phyloP scores from a whole-genome alignment of 2,329 filamentous ascomycete species.

The Xenoacremonium recifei region DNA sequence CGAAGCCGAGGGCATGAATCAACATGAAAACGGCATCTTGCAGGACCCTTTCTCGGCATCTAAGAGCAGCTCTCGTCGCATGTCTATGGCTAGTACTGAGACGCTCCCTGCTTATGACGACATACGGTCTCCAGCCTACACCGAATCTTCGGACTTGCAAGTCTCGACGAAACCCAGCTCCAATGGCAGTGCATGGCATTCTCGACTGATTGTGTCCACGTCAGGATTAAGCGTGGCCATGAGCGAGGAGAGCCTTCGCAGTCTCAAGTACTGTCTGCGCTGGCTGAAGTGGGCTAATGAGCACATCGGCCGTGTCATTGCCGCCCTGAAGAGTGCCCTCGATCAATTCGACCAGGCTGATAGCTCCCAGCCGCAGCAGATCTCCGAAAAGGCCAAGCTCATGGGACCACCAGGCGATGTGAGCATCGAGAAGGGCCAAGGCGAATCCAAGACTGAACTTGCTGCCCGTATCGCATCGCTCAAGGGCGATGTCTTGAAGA shows the following conservation, averaged over 20 bases:
- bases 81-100: conserved; percentile 69
- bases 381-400: conserved; percentile 8
- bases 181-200: conserved; percentile 62
- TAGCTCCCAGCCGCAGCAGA: conserved; percentile 8
- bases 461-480: conserved; percentile 65
- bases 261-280: conserved; percentile 78
- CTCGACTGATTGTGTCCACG: conserved; percentile 82
- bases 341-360: conserved; percentile 73
- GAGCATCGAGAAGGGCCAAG: conserved; percentile 13
- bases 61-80: conserved; percentile 44
- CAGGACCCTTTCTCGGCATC: conserved; percentile 28
- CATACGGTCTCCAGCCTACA: conserved; percentile 70
- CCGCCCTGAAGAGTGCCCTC: conserved; percentile 70
- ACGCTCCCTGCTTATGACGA: conserved; percentile 83
- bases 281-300: conserved; percentile 81
- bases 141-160: conserved; percentile 49
- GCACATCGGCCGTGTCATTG: conserved; percentile 74
- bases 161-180: conserved; percentile 26
- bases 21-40: conserved; percentile 12
- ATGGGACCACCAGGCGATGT: conserved; percentile 6
- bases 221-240: conserved; percentile 89
- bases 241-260: conserved; percentile 82
- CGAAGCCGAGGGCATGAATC: conserved; percentile 27
- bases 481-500: conserved; percentile 71
- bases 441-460: conserved; percentile 41